Conservation (phyloP, 306 rosid species). For the Sechiopsis laciniata region DNA sequence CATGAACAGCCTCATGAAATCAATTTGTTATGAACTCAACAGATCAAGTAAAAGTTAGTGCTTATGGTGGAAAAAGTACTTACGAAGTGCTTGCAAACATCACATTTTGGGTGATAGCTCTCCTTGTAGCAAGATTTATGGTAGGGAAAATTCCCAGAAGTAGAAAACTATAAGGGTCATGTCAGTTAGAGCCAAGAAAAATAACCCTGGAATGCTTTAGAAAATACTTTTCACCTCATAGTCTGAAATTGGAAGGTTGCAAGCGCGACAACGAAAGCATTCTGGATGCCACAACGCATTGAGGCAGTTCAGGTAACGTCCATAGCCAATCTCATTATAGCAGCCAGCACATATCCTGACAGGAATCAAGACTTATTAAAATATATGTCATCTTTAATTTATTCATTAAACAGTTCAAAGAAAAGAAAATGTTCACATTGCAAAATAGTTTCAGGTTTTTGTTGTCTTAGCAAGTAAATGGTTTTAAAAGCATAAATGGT, state of each 20-base stretch:
- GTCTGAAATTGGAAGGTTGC: conserved; percentile 84
- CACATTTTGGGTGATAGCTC: conserved; percentile 95
- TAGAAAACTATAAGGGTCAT: conserved; percentile 57
- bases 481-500: neutral
- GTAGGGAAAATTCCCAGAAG: conserved; percentile 76
- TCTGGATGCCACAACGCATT: conserved; percentile 97
- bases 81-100: conserved; percentile 95
- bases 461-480: neutral
- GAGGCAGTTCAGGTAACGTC: conserved; percentile 84
- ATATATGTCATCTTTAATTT: neutral
- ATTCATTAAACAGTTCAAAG: too few species aligned
- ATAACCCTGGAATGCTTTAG: neutral
- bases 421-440: neutral
- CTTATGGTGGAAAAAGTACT: conserved; percentile 34
- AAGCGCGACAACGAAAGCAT: conserved; percentile 87
- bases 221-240: conserved; percentile 50
- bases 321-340: conserved; percentile 67
- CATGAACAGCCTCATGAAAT: neutral
- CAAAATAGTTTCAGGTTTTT: neutral
- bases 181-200: conserved; percentile 14
- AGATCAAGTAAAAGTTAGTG: neutral
- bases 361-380: conserved; percentile 14
- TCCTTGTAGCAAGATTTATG: conserved; percentile 93
- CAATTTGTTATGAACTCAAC: neutral
- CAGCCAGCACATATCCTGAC: conserved; percentile 79